These are phyloP conservation scores for Monilinia laxa DNA, from an alignment of 2,329 filamentous ascomycete species.

Conservation along the genomic window DNA sequence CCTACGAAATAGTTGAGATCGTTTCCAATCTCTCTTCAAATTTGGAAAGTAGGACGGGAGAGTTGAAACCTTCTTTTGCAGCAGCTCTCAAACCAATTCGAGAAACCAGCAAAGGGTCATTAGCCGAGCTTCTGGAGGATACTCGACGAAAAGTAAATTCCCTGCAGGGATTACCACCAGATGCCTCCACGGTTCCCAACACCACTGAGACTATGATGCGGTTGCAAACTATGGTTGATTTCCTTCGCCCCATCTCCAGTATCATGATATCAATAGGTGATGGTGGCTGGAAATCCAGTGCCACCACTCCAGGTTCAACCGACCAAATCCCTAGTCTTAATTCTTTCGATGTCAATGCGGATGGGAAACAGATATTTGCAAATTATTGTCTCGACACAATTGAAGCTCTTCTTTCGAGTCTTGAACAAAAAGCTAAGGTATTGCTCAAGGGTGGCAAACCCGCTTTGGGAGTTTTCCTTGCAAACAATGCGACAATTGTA, in stretches of 20 bases:
- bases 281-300: slow-evolving; percentile 74
- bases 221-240: slow-evolving; percentile 82
- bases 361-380: slow-evolving; percentile 82
- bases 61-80: slow-evolving; percentile 78
- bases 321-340: slow-evolving; percentile 69
- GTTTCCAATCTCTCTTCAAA: slow-evolving; percentile 76
- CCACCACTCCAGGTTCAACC: slow-evolving; percentile 54
- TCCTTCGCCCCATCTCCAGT: slow-evolving; percentile 79
- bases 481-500: slow-evolving; percentile 81
- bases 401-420: slow-evolving; percentile 70
- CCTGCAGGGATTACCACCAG: slow-evolving; percentile 68
- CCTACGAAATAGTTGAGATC: slow-evolving; percentile 93
- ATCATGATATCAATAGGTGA: slow-evolving; percentile 92
- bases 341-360: slow-evolving; percentile 83
- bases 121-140: slow-evolving; percentile 81
- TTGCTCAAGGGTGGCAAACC: slow-evolving; percentile 72
- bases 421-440: slow-evolving; percentile 71
- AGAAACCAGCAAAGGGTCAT: slow-evolving; percentile 85
- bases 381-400: slow-evolving; percentile 90
- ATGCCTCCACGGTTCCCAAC: slow-evolving; percentile 75
- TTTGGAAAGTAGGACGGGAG: slow-evolving; percentile 78
- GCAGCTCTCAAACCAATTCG: slow-evolving; percentile 86
- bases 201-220: slow-evolving; percentile 84
- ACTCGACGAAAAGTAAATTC: slow-evolving; percentile 67
- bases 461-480: slow-evolving; percentile 82